phyloP scores from a whole-genome alignment of 441 rosid genomes.

The Daphne laureola region DNA sequence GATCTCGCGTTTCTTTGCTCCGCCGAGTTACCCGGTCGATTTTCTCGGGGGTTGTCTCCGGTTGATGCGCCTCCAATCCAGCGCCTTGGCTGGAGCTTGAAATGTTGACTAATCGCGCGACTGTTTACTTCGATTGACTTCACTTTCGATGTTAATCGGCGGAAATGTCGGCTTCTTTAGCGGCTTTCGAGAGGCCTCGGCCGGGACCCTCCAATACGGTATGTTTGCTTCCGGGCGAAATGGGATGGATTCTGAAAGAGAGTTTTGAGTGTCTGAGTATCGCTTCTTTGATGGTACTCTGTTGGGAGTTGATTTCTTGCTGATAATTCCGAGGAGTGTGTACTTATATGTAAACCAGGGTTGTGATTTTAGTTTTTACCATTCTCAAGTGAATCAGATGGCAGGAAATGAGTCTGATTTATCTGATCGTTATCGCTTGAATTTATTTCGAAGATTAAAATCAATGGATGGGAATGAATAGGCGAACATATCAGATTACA shows the following conservation, averaged over 20 bases:
- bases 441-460: no score
- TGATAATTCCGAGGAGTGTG: neutral
- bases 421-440: no score
- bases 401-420: no score
- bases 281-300: no score
- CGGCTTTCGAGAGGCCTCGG: conserved; percentile 86
- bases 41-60: conserved; percentile 18
- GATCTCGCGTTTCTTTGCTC: conserved; percentile 25
- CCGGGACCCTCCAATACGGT: conserved; percentile 77
- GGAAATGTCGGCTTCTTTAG: conserved; percentile 77
- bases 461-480: no score
- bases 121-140: conserved; percentile 3
- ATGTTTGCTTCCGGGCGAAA: conserved; percentile 18
- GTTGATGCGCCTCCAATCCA: conserved; percentile 14
- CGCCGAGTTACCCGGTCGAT: conserved; percentile 15
- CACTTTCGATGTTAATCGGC: conserved; percentile 31
- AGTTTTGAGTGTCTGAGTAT: neutral
- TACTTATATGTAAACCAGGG: neutral
- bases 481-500: no score
- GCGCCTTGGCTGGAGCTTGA: conserved; percentile 20
- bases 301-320: conserved; percentile 1
- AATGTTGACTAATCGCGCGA: conserved; percentile 16
- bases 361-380: no score
- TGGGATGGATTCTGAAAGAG: conserved; percentile 12
- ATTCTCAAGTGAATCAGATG: no score